A percentile compares a stretch with the other conserved stretches of the same genome.
Conservation (phyloP, 345 rosid genomes). For the Citrus mangshanensis region DNA sequence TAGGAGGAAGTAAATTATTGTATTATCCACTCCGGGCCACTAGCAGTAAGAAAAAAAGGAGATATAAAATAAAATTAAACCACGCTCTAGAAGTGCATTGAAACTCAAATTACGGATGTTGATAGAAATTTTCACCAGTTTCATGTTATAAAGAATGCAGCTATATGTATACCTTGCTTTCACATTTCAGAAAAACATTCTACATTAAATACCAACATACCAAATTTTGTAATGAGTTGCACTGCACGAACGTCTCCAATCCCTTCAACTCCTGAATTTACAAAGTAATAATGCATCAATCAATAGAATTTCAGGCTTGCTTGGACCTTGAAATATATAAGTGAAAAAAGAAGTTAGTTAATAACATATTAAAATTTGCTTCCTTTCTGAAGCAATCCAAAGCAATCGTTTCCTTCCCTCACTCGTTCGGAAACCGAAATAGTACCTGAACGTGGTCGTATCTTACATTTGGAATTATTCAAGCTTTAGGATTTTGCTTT, state of each 20-base stretch:
- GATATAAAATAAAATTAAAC: not conserved
- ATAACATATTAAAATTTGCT: not conserved
- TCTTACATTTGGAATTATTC: not conserved
- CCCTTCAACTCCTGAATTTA: conserved; percentile 76
- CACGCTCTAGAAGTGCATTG: not conserved
- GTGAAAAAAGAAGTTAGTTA: not conserved
- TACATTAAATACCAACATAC: conserved; percentile 36
- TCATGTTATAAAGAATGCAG: not conserved
- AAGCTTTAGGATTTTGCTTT: not conserved
- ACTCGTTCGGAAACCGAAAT: not conserved
- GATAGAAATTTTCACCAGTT: not conserved
- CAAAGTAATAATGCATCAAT: conserved; percentile 16
- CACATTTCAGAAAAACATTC: not conserved
- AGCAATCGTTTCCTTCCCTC: not conserved
- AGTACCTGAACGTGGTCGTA: not conserved
- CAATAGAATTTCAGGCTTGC: not conserved
- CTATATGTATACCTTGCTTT: not conserved
- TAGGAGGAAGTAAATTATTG: not conserved
- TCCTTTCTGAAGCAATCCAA: not conserved
- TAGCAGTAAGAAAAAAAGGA: not conserved
- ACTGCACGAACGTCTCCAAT: conserved; percentile 77
- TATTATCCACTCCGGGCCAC: not conserved
- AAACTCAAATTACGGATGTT: not conserved
- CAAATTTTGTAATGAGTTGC: conserved; percentile 70
- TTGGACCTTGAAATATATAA: conserved; percentile 1